Evolutionary conservation across 1,139 yeast genomes (phyloP).

Genomic region (Blastobotrys persicus): DNA sequence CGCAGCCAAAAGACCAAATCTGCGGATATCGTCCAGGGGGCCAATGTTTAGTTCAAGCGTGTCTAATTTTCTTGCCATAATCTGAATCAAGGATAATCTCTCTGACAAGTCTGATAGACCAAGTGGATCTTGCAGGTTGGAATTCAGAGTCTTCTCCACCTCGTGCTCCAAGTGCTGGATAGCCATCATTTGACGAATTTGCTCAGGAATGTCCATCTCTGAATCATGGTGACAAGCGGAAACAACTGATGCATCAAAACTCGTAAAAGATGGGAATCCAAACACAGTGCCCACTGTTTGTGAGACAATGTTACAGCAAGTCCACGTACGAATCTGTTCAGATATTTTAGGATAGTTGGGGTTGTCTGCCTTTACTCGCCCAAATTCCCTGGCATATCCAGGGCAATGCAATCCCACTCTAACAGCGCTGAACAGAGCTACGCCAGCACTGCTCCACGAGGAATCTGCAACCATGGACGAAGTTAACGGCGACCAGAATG

Average conservation of each 20-base stretch:
- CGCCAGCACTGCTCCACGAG: slow-evolving; percentile 91
- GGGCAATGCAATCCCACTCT: slow-evolving; percentile 86
- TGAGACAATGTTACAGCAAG: slow-evolving; percentile 84
- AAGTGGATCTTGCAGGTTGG: slow-evolving; percentile 64
- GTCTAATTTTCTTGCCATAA: slow-evolving; percentile 67
- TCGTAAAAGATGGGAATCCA: slow-evolving; percentile 91
- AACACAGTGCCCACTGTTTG: slow-evolving; percentile 88
- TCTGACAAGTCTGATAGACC: slow-evolving; percentile 65
- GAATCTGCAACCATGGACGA: slow-evolving; percentile 93
- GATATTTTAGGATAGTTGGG: slow-evolving; percentile 46
- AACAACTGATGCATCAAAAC: slow-evolving; percentile 72
- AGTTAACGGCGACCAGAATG: slow-evolving; percentile 95
- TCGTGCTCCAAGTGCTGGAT: slow-evolving; percentile 86
- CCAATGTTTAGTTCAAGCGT: slow-evolving; percentile 60
- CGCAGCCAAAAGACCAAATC: slow-evolving; percentile 66
- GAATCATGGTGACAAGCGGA: slow-evolving; percentile 47
- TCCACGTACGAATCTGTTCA: slow-evolving; percentile 89
- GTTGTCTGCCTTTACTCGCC: slow-evolving; percentile 40
- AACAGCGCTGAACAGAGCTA: slow-evolving; percentile 87
- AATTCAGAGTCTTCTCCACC: slow-evolving; percentile 70
- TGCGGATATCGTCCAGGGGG: slow-evolving; percentile 59
- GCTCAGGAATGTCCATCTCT: slow-evolving; percentile 51
- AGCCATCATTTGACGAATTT: slow-evolving; percentile 71
- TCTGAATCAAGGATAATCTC: slow-evolving; percentile 67
- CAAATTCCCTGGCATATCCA: slow-evolving; percentile 54